phyloP scores from a whole-genome alignment of 768 basidiomycete genomes.

The Leccinellum albellum region DNA sequence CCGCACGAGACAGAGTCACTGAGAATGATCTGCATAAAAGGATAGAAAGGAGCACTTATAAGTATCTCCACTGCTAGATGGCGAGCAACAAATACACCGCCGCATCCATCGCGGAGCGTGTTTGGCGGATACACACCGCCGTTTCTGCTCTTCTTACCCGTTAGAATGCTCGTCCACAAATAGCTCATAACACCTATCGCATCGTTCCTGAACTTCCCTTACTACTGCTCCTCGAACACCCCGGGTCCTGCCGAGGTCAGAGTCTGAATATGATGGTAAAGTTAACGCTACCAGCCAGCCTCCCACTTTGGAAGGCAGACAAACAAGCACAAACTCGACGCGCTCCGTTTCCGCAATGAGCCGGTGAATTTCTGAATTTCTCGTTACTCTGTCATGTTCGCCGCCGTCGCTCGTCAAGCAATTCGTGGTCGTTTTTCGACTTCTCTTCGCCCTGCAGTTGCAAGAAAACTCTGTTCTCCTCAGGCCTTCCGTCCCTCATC shows the following conservation, averaged over 20 bases:
- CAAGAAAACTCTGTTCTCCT: neutral
- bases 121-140: constrained; percentile 75
- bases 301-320: neutral
- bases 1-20: neutral
- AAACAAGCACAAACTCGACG: neutral
- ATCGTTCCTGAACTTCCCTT: neutral
- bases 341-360: neutral
- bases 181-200: too few relatives aligned
- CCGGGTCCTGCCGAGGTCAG: constrained; percentile 36
- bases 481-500: constrained; percentile 3
- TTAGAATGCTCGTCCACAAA: constrained; percentile 15
- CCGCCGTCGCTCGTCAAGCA: constrained; percentile 6
- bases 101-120: constrained; percentile 80
- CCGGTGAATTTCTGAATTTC: constrained; percentile 21
- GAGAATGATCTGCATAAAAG: neutral
- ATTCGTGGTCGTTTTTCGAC: constrained; percentile 11
- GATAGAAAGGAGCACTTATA: neutral
- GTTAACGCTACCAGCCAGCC: constrained; percentile 71
- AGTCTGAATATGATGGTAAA: constrained; percentile 93
- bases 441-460: neutral
- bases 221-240: constrained; percentile 1
- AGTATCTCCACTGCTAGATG: neutral
- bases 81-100: constrained; percentile 35
- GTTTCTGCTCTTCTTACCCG: constrained; percentile 37
- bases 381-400: constrained; percentile 17